These are phyloP conservation scores for Debaryomyces fabryi DNA, from an alignment of 1,139 yeast species.

Conservation along the genomic window DNA sequence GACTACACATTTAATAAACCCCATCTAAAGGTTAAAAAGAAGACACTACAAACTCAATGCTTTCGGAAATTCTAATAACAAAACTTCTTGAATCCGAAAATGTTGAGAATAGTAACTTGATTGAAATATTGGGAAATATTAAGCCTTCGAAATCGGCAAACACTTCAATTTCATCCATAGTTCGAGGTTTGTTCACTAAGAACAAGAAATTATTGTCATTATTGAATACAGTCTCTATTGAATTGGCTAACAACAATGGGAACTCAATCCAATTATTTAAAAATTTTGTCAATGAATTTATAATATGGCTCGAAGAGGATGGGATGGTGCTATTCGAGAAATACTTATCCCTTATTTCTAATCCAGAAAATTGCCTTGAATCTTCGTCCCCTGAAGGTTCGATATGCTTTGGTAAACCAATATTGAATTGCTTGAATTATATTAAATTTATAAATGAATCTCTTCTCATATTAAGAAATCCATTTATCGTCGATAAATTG, in stretches of 20 bases:
- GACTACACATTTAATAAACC: neutral
- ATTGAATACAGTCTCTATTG: conserved; percentile 22
- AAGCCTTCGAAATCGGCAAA: conserved; percentile 34
- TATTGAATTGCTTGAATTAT: conserved; percentile 36
- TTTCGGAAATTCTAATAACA: conserved; percentile 2
- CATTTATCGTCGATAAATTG: conserved; percentile 43
- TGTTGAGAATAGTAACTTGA: conserved; percentile 33
- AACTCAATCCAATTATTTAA: conserved; percentile 35
- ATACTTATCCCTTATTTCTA: conserved; percentile 18
- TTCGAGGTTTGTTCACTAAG: conserved; percentile 47
- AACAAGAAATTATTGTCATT: conserved; percentile 34
- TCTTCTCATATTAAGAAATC: conserved; percentile 34
- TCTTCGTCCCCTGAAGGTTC: conserved; percentile 19
- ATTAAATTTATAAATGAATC: conserved; percentile 32
- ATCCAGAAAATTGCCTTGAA: conserved; percentile 2
- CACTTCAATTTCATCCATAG: conserved; percentile 34
- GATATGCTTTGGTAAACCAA: conserved; percentile 32
- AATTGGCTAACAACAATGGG: conserved; percentile 18
- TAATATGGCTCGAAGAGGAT: conserved; percentile 42
- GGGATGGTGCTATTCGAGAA: conserved; percentile 37
- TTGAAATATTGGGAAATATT: conserved; percentile 39
- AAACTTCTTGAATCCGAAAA: conserved; percentile 26
- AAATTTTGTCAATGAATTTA: conserved; percentile 41
- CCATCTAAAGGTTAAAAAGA: neutral
- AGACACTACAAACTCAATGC: neutral